Conservation (phyloP, 305 asterid species). For the Solanum hybrid region DNA sequence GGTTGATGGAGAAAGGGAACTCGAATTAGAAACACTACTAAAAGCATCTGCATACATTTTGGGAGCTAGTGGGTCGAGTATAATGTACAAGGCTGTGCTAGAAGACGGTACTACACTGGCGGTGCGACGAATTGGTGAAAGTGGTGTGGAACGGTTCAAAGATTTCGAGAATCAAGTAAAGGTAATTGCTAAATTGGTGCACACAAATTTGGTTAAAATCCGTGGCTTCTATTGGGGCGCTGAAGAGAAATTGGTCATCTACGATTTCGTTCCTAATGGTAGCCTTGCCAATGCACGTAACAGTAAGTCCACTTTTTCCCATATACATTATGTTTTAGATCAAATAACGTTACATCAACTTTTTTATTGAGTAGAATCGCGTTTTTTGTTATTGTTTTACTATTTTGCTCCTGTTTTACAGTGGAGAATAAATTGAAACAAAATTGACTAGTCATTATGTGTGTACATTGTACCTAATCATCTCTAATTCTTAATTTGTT, state of each 20-base stretch:
- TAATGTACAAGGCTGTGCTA: conserved; percentile 82
- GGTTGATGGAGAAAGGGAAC: conserved; percentile 67
- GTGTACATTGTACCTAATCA: not conserved
- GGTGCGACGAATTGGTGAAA: conserved; percentile 76
- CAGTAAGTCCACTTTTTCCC: conserved; percentile 42
- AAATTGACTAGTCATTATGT: not conserved
- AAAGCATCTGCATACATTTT: conserved; percentile 83
- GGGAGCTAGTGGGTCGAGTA: conserved; percentile 82
- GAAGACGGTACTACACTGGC: conserved; percentile 73
- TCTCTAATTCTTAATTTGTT: not conserved
- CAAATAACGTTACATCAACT: not conserved
- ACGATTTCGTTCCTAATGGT: conserved; percentile 77
- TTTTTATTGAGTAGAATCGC: not conserved
- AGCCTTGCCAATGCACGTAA: conserved; percentile 77
- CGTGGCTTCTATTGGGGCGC: conserved; percentile 89
- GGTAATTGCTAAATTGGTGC: conserved; percentile 58
- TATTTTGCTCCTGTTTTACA: not conserved
- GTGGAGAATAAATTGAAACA: not conserved
- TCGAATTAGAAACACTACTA: conserved; percentile 67
- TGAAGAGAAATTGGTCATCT: conserved; percentile 81
- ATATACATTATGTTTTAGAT: not conserved
- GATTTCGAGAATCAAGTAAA: conserved; percentile 78
- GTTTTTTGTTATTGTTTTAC: not conserved
- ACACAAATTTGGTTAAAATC: conserved; percentile 66
- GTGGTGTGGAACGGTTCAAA: conserved; percentile 62